Base-by-base conservation (phyloP, 148 eudicot species). In the Fagopyrum homotropicum region DNA sequence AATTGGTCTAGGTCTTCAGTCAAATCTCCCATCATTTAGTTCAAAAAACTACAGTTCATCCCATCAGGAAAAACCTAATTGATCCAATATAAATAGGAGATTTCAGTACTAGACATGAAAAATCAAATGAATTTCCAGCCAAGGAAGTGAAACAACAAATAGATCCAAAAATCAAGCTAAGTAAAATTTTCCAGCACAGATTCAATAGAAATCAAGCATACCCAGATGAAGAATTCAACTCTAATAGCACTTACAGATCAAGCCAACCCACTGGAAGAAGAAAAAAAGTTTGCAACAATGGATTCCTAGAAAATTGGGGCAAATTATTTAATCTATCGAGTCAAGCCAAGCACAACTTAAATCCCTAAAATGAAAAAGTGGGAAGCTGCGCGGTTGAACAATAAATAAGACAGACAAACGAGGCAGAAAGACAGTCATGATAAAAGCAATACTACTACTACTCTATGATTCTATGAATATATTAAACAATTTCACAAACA, bases 1-100 rank as follows among this genome's bases (percentile, higher is more conserved):
- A 87, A 94, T 47, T 83, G 79, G 55, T 88, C 94, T 59, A 73
- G 84, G 64, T 81, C 86, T 75, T 84, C 86, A 75, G 76, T 78
- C 44, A 4, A 69, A 4, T 74, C 82, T 77, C 19, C 76, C 85
- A 82, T 83, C 35, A 74, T 77, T 72, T 22, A 77, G 77, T 72
- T 75, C 78, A 75, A 51, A 82, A 35, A 69, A 72, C 45, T 75
- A 70, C 72, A 83, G 79, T 77, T 80, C 76, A 77, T 72, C 40
- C 74, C 55, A 72, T 69, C 66, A 66, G 78, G 43, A 50, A 35
- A 66, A 45, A 44, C 73, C 75, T 72, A 76, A 77, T 80, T 40
- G 68, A 80, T 72, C 50, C 63, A 78, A 77, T 16, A 49, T 7
- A 59, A 59, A 29, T 7, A 5, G 30, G 10, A 59, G 30, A 59